Conservation (phyloP, 768 basidiomycete genomes). For the Calocybe indica region DNA sequence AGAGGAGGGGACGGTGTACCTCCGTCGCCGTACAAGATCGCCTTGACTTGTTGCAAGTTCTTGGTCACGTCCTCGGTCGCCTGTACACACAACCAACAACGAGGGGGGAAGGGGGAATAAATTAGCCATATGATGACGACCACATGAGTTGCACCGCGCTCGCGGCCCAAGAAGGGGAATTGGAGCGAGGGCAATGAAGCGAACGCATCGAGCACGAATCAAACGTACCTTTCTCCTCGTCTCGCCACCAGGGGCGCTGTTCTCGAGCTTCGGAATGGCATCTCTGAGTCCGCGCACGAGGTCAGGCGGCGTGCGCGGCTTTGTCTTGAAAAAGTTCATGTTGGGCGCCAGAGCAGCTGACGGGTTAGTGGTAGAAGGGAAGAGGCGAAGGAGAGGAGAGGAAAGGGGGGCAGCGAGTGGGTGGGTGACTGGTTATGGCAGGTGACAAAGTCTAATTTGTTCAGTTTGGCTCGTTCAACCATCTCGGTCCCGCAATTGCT, state of each 20-base stretch:
- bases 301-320: conserved; percentile 82
- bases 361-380: background rate
- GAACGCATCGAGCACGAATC: too few relatives aligned
- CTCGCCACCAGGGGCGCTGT: conserved; percentile 69
- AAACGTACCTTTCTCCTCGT: conserved; percentile 68
- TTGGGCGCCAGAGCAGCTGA: background rate
- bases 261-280: conserved; percentile 71
- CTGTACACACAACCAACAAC: conserved; percentile 33
- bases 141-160: too few relatives aligned
- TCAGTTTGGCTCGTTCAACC: too few relatives aligned
- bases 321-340: conserved; percentile 98
- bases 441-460: conserved; percentile 4
- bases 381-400: background rate
- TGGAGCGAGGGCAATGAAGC: background rate
- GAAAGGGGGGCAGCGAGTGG: background rate
- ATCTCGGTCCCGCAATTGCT: too few relatives aligned
- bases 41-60: conserved; percentile 87
- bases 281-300: conserved; percentile 79
- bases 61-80: conserved; percentile 87
- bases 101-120: conserved; percentile 1
- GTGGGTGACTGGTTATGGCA: background rate
- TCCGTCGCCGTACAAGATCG: conserved; percentile 81
- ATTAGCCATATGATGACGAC: background rate
- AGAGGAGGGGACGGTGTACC: conserved; percentile 40
- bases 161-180: too few relatives aligned